Conservation (phyloP, 768 basidiomycete genomes). For the Saitozyma podzolica region DNA sequence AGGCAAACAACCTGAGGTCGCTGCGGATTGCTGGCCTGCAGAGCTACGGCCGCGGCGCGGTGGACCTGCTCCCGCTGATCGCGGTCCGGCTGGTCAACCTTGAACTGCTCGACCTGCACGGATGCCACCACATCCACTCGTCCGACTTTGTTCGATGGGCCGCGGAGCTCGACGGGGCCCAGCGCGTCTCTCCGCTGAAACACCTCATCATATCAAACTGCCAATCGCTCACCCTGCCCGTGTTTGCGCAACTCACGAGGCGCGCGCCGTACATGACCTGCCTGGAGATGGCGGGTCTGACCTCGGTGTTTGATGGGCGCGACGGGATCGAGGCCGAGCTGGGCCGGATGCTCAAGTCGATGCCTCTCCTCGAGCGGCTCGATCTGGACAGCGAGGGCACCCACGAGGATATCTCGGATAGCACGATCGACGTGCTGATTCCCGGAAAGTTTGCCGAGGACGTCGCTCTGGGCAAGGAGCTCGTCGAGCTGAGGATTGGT, state of each 20-base stretch:
- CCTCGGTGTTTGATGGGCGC: slow-evolving; percentile 63
- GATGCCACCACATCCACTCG: slow-evolving; percentile 62
- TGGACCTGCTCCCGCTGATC: slow-evolving; percentile 65
- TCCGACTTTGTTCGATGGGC: neutral
- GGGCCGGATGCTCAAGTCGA: slow-evolving; percentile 66
- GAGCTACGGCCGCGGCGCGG: slow-evolving; percentile 56
- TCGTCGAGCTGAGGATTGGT: slow-evolving; percentile 48
- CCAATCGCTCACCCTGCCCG: slow-evolving; percentile 68
- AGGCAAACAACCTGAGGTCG: slow-evolving; percentile 57
- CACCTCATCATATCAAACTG: slow-evolving; percentile 76
- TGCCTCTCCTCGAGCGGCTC: slow-evolving; percentile 68
- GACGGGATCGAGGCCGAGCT: slow-evolving; percentile 48
- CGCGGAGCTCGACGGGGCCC: slow-evolving; percentile 54
- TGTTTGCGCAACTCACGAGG: slow-evolving; percentile 70
- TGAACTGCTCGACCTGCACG: slow-evolving; percentile 78
- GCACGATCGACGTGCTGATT: slow-evolving; percentile 67
- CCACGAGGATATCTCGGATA: slow-evolving; percentile 62
- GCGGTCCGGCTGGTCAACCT: slow-evolving; percentile 70
- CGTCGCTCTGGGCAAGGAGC: slow-evolving; percentile 15
- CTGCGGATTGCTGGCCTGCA: slow-evolving; percentile 70
- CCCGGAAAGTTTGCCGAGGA: slow-evolving; percentile 49
- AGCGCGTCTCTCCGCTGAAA: slow-evolving; percentile 58
- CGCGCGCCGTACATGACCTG: slow-evolving; percentile 71
- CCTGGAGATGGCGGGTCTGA: slow-evolving; percentile 76
- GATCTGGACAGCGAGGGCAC: slow-evolving; percentile 82